Conservation (phyloP, 306 rosid species). For the Begonia loranthoides region DNA sequence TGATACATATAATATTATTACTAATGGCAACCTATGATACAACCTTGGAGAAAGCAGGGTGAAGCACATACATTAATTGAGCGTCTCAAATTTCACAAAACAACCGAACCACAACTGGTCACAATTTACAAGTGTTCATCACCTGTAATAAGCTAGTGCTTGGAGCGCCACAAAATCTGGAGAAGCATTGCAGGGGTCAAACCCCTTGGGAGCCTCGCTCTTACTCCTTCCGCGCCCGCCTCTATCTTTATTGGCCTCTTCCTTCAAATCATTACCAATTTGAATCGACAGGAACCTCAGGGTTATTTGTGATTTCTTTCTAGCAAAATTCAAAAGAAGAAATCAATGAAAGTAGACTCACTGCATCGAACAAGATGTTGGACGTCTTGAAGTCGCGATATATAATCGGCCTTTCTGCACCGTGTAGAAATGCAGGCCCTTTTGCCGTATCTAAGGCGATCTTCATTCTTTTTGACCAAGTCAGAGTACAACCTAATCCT, state of each 20-base stretch:
- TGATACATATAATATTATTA: no score
- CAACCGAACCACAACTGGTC: background rate
- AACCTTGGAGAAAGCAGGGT: no score
- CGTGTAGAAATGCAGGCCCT: conserved; percentile 99
- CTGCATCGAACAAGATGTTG: conserved; percentile 78
- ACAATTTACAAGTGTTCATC: background rate
- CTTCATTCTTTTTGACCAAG: conserved; percentile 93
- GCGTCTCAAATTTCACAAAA: background rate
- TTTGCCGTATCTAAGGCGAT: conserved; percentile 87
- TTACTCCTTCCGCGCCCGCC: conserved; percentile 1
- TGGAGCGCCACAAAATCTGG: background rate
- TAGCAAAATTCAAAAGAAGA: background rate
- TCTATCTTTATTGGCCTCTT: conserved; percentile 60
- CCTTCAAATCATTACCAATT: conserved; percentile 27
- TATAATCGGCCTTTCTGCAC: conserved; percentile 77
- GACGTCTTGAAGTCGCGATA: conserved; percentile 99
- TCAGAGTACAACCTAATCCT: conserved; percentile 85
- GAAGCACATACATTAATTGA: no score
- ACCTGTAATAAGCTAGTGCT: conserved; percentile 1
- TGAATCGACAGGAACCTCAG: no score
- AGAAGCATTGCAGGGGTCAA: background rate
- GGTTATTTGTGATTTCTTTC: no score
- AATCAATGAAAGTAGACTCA: conserved; percentile 28
- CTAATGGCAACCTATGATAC: no score
- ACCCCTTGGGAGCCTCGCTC: conserved; percentile 4